A percentile compares a stretch with the other conserved stretches of the same genome.
Conservation (phyloP, 169 alveolate genomes). For the Cryptosporidium andersoni region DNA sequence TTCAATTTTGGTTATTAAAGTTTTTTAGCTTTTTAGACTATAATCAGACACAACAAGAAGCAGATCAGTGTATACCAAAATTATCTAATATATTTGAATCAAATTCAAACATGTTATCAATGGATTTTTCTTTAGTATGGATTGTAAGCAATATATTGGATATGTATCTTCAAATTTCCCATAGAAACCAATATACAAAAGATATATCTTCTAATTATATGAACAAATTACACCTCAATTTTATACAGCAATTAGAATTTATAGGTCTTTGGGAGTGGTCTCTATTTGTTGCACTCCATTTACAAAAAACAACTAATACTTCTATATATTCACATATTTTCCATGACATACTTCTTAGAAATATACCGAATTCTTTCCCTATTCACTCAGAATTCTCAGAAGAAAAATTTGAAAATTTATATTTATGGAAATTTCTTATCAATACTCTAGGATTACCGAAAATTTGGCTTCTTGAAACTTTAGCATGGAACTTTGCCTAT, state of each 20-base stretch:
- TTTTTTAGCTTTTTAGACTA: not conserved
- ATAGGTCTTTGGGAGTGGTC: constrained; percentile 70
- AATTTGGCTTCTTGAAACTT: constrained; percentile 41
- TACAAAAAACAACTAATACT: not conserved
- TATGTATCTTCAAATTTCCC: not conserved
- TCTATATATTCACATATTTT: not conserved
- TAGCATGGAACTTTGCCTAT: constrained; percentile 27
- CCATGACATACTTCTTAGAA: constrained; percentile 23
- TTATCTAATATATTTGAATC: not conserved
- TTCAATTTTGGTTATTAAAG: too few species aligned
- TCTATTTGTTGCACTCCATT: constrained; percentile 14
- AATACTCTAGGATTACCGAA: constrained; percentile 14
- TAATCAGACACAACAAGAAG: not conserved
- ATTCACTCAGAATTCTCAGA: too few species aligned
- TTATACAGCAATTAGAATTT: constrained; percentile 34
- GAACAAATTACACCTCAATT: constrained; percentile 9
- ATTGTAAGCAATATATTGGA: constrained; percentile 10
- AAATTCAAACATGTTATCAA: not conserved
- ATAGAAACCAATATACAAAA: not conserved
- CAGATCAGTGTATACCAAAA: not conserved
- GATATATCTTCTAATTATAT: not conserved
- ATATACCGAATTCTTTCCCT: not conserved
- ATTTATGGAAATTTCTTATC: constrained; percentile 25
- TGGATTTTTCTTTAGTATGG: constrained; percentile 18
- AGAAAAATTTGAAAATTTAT: too few species aligned